These are phyloP conservation scores for Populus pruinosa DNA, from an alignment of 345 rosid species.

Conservation along the genomic window DNA sequence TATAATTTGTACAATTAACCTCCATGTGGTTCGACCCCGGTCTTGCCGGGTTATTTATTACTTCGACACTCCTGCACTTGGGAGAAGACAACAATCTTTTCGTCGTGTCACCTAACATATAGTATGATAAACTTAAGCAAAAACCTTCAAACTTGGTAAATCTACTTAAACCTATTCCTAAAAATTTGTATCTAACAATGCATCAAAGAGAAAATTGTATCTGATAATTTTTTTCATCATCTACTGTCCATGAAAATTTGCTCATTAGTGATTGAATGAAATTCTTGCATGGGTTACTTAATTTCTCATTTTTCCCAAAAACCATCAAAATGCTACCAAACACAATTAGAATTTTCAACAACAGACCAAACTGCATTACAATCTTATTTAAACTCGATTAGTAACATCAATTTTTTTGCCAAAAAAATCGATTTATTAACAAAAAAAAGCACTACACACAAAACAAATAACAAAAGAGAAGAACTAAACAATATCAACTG, in stretches of 20 bases:
- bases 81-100: too few species aligned
- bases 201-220: too few species aligned
- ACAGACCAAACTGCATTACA: not conserved
- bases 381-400: not conserved
- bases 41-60: too few species aligned
- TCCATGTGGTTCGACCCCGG: too few species aligned
- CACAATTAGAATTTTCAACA: not conserved
- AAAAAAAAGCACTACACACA: not conserved
- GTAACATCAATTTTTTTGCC: not conserved
- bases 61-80: too few species aligned
- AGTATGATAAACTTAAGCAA: not conserved
- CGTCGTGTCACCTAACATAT: not conserved
- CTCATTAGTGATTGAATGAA: not conserved
- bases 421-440: not conserved
- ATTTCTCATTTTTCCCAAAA: not conserved
- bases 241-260: not conserved
- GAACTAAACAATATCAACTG: constrained; percentile 8
- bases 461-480: not conserved
- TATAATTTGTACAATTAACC: too few species aligned
- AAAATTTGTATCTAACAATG: not conserved
- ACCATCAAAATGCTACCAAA: not conserved
- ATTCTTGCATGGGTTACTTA: too few species aligned
- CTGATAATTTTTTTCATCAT: too few species aligned
- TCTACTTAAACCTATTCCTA: not conserved
- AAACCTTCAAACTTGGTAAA: not conserved